phyloP scores from a whole-genome alignment of 2,329 filamentous ascomycete species.

The Corynespora cassiicola region DNA sequence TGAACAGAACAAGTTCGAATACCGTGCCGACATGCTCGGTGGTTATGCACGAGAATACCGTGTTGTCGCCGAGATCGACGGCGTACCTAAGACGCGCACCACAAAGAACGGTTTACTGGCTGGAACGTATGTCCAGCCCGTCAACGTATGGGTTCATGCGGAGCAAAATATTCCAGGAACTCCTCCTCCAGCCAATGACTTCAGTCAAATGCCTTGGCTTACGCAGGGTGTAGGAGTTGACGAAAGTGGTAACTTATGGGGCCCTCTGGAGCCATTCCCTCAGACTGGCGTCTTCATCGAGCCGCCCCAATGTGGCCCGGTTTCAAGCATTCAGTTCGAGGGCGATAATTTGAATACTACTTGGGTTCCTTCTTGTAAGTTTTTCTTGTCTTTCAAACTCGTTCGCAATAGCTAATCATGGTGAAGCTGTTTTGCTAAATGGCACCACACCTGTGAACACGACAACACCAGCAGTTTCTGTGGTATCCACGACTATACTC shows the following conservation, averaged over 20 bases:
- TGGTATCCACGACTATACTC: neutral
- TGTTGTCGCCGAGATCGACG: slow-evolving; percentile 28
- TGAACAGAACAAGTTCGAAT: slow-evolving; percentile 43
- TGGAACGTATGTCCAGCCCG: slow-evolving; percentile 45
- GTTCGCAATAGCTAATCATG: neutral
- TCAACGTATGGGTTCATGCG: slow-evolving; percentile 47
- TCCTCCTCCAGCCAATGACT: slow-evolving; percentile 16
- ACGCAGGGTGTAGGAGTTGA: slow-evolving; percentile 16
- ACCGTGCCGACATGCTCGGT: slow-evolving; percentile 26
- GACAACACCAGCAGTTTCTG: neutral
- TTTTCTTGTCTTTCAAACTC: neutral
- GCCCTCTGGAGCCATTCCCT: slow-evolving; percentile 40
- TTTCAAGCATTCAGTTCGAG: too few species aligned
- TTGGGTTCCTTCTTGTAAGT: slow-evolving; percentile 4
- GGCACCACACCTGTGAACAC: slow-evolving; percentile 3
- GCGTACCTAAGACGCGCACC: slow-evolving; percentile 19
- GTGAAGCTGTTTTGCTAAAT: slow-evolving; percentile 1
- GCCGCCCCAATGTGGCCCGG: slow-evolving; percentile 5
- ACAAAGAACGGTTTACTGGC: slow-evolving; percentile 42
- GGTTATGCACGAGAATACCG: slow-evolving; percentile 45
- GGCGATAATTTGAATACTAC: slow-evolving; percentile 6
- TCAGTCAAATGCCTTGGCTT: slow-evolving; percentile 35
- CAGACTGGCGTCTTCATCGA: slow-evolving; percentile 10
- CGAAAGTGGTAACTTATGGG: slow-evolving; percentile 22
- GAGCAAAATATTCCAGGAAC: slow-evolving; percentile 41